phyloP scores from a whole-genome alignment of 2,329 filamentous ascomycete species.

The Aphanocladium album region DNA sequence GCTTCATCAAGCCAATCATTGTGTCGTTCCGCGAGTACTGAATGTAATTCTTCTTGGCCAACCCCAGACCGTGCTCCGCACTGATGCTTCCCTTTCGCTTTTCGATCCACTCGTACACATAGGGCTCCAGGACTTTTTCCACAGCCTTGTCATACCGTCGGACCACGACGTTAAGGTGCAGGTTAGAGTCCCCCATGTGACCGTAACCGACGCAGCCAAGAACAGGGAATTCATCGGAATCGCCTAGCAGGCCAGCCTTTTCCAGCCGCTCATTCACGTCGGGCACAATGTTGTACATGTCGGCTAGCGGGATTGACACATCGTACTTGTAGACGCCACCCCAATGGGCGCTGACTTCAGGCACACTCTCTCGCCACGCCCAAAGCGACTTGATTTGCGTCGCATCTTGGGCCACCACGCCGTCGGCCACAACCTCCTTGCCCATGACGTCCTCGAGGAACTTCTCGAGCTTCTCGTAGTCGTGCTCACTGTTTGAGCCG shows the following conservation, averaged over 20 bases:
- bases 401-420: conserved; percentile 88
- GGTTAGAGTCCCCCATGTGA: conserved; percentile 95
- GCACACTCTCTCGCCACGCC: conserved; percentile 89
- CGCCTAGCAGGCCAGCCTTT: conserved; percentile 70
- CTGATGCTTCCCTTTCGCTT: conserved; percentile 88
- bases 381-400: conserved; percentile 83
- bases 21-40: conserved; percentile 86
- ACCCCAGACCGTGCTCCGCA: conserved; percentile 88
- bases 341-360: conserved; percentile 82
- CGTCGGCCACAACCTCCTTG: conserved; percentile 79
- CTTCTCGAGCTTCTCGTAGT: conserved; percentile 80
- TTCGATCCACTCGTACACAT: conserved; percentile 95
- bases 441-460: conserved; percentile 93
- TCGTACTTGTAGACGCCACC: conserved; percentile 99
- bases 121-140: conserved; percentile 85
- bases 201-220: conserved; percentile 92
- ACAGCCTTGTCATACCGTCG: conserved; percentile 80
- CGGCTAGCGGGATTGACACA: conserved; percentile 81
- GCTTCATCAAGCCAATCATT: conserved; percentile 87
- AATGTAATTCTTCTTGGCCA: conserved; percentile 95
- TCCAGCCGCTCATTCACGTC: conserved; percentile 71
- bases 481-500: conserved; percentile 89
- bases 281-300: conserved; percentile 85
- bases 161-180: conserved; percentile 87
- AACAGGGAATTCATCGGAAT: conserved; percentile 70